Conservation (phyloP, 192 early-diverging fungal species). For the Entomortierella beljakovae region DNA sequence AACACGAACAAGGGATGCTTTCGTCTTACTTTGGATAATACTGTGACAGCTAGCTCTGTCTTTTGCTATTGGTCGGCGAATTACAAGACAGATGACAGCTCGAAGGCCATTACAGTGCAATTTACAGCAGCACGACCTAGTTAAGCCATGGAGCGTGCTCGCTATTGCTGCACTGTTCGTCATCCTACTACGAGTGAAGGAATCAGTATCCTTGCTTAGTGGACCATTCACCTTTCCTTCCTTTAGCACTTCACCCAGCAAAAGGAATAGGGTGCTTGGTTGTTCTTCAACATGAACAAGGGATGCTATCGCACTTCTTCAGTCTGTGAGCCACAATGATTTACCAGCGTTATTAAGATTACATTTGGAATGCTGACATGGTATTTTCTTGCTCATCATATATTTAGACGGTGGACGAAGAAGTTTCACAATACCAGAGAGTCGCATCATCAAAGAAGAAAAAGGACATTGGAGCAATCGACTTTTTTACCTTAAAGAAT, state of each 20-base stretch:
- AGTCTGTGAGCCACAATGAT: constrained; percentile 8
- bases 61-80: too few species aligned
- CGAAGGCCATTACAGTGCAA: constrained; percentile 19
- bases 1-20: constrained; percentile 22
- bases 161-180: constrained; percentile 22
- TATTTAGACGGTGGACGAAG: constrained; percentile 6
- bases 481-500: constrained; percentile 5
- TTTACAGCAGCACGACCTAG: constrained; percentile 21
- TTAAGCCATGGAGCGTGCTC: constrained; percentile 14
- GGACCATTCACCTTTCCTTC: constrained; percentile 8
- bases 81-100: constrained; percentile 5
- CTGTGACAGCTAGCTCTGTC: too few species aligned
- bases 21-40: constrained; percentile 20
- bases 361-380: constrained; percentile 7
- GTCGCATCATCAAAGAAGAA: constrained; percentile 8
- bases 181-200: constrained; percentile 18
- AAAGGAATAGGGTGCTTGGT: constrained; percentile 7
- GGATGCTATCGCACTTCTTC: constrained; percentile 25
- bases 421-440: constrained; percentile 1
- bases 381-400: constrained; percentile 2
- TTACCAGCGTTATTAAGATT: not conserved
- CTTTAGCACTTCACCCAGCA: constrained; percentile 6
- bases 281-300: constrained; percentile 25
- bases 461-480: constrained; percentile 9
- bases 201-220: constrained; percentile 2